Evolutionary conservation across 2,329 filamentous ascomycete genomes (phyloP), one percentile per base, ranked within the genome.

Genomic region (Magnaporthiopsis incrustans): DNA sequence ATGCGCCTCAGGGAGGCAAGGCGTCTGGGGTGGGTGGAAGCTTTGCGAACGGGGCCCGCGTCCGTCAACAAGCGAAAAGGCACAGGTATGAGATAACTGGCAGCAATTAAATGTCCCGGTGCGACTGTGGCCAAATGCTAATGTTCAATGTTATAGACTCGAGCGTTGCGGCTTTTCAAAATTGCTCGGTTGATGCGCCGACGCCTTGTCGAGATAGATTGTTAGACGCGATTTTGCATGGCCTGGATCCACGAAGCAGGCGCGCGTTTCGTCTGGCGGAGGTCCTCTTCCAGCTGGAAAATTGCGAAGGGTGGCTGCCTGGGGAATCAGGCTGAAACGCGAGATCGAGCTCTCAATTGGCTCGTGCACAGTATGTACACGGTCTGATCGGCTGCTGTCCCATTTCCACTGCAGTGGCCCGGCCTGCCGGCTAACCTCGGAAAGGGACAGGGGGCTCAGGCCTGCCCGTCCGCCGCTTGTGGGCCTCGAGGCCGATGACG

Each of bases 401-500:
- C 32, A 33, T 33, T 38, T 38, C 35, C 14, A 15, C 11, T 1
- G 14, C 35, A 38, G 35, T 32, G 30, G 44, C 44, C 44, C 22
- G 44, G 44, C 44, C 2, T 38, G 38, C 44, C 44, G 44, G 44
- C 44, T 53, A 53, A 53, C 44, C 44, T 53, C 44, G 44, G 44
- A 53, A 53, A 7, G 44, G 18, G 44, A 53, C 44, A 53, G 44
- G 44, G 44, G 44, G 38, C 38, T 22, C 22, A 53, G 44, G 44
- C 44, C 44, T 53, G 15, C 44, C 44, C 44, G 44, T 25, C 44
- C 22, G 44, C 22, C 44, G 44, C 44, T 11, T 53, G 44, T 53
- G 44, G 44, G 7, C 44, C 44, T n/a, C 22, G 5, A 53, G 44
- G 44, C 58, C 58, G 58, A 60, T 60, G 58, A 60, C 58, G 58